Percentiles rank a stretch among this genome's conserved stretches.
Conservation (phyloP, 2,329 filamentous ascomycete genomes). For the Penicillium psychrosexuale region DNA sequence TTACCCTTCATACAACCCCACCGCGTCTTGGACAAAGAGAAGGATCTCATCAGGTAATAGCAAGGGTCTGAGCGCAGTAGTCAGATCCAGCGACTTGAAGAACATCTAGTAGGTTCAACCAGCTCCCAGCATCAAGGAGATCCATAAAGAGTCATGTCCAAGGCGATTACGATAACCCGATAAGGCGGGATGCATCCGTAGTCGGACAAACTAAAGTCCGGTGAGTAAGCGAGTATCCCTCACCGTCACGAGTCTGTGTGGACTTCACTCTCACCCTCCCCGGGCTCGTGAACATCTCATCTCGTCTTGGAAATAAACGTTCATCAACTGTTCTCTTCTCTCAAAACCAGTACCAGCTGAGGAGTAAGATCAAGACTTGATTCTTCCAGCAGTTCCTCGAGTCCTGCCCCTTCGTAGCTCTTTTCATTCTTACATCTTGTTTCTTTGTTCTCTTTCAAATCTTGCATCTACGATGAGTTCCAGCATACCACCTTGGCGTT, state of each 20-base stretch:
- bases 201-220: conserved; percentile 11
- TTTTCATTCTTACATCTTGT: conserved; percentile 9
- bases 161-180: conserved; percentile 17
- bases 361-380: conserved; percentile 4
- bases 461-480: conserved; percentile 37
- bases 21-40: conserved; percentile 94
- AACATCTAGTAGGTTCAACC: conserved; percentile 73
- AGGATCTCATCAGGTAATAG: conserved; percentile 91
- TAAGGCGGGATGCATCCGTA: background rate
- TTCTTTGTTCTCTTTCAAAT: conserved; percentile 13
- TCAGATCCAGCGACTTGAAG: conserved; percentile 91
- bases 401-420: conserved; percentile 15
- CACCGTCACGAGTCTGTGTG: conserved; percentile 6
- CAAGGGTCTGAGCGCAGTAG: conserved; percentile 88
- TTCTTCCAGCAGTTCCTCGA: conserved; percentile 1
- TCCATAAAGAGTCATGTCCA: conserved; percentile 5
- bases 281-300: background rate
- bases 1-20: conserved; percentile 96
- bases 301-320: conserved; percentile 1
- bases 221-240: conserved; percentile 8
- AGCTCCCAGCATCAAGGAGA: conserved; percentile 16
- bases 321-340: background rate
- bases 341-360: background rate
- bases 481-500: conserved; percentile 41
- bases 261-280: background rate